Evolutionary conservation across 23 red algal species (phyloP), one percentile per base, ranked within the genome.

Genomic region (Gracilariopsis chorda): DNA sequence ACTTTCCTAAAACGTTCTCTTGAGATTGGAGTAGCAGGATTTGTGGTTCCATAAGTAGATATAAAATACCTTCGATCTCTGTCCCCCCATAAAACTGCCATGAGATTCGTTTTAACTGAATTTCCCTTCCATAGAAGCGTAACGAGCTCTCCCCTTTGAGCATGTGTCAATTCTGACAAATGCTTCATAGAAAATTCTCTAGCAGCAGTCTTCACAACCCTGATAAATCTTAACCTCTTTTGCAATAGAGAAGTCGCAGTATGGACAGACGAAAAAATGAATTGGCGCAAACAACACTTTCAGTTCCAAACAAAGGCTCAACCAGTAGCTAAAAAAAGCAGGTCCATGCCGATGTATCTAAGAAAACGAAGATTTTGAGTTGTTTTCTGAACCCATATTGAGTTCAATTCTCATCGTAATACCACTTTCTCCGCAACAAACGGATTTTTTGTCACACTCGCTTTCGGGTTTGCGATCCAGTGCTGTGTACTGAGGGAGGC

Each of bases 241-340:
- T 65, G 29, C 33, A 21, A 20, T 14, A 65, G 80, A 5, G 37
- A 27, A 9, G 32, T 42, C 12, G 84, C 84, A 12, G 84, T 59
- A 32, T 51, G 20, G 10, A 88, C 84, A 21, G 65, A 76, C 34
- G 84, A 78, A 88, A 88, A 59, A 64, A 88, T 13, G 84, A 88
- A 59, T 88, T 51, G 14, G 65, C 67, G n/a, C 35, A 48, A 10
- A 88, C 65, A 37, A 76, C 24, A 17, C 84, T 27, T 25, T 45
- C 52, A 48, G 60, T 47, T 43, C 62, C 59, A 40, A 57, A 24
- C 76, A 33, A 80, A 32, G 76, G 2, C 27, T 51, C 76, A 43
- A 74, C 49, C 49, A 16, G 49, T 55, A 14, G 73, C 37, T 21
- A 21, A 13, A 79, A 16, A 79, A 14, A 24, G 73, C 73, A 53